Evolutionary conservation across 768 basidiomycete species (phyloP).

Genomic region (Hygrocybe coccinea): DNA sequence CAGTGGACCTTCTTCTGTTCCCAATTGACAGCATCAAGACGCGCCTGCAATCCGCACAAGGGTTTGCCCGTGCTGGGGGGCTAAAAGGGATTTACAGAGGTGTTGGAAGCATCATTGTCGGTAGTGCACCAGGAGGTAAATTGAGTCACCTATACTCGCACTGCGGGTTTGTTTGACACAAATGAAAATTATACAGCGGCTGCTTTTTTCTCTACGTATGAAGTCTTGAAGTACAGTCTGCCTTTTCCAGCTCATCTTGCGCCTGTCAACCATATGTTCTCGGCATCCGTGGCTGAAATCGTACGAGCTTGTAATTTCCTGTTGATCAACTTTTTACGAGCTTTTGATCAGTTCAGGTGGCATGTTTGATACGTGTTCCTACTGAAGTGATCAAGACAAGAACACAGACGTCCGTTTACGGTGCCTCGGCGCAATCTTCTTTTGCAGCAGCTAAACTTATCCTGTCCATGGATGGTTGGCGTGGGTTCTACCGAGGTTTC

Average conservation of each 20-base stretch:
- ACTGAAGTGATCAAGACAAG: constrained; percentile 96
- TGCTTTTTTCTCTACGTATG: constrained; percentile 92
- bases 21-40: constrained; percentile 98
- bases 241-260: constrained; percentile 58
- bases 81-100: constrained; percentile 91
- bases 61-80: constrained; percentile 81
- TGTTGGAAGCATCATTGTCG: constrained; percentile 88
- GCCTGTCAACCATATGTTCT: constrained; percentile 52
- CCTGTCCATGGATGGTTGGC: constrained; percentile 56
- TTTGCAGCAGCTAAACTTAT: constrained; percentile 54
- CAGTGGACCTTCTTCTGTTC: constrained; percentile 94
- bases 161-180: neutral
- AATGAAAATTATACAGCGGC: constrained; percentile 56
- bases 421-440: constrained; percentile 51
- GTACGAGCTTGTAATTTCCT: constrained; percentile 30
- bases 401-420: constrained; percentile 79
- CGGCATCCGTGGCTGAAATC: constrained; percentile 59
- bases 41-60: constrained; percentile 82
- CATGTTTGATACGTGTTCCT: constrained; percentile 90
- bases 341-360: constrained; percentile 46
- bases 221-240: constrained; percentile 73
- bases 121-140: constrained; percentile 92
- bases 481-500: constrained; percentile 87
- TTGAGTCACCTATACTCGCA: neutral
- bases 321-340: constrained; percentile 10